Conservation (phyloP, 116 monocot species). For the Dioscorea cayenensis region DNA sequence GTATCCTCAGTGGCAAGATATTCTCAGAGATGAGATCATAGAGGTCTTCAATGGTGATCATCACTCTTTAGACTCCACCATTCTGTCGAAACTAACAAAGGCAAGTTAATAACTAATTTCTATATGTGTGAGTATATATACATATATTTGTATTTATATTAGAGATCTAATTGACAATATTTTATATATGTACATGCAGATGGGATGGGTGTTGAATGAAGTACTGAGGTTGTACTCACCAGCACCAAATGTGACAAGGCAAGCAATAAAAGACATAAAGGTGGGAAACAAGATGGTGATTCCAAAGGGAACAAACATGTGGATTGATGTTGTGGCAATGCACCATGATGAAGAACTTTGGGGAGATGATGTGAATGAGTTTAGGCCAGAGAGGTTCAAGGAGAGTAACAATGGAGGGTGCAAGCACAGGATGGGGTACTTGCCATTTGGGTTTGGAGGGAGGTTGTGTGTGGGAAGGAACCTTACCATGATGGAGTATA, state of each 20-base stretch:
- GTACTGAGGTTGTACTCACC: constrained; percentile 63
- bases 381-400: constrained; percentile 64
- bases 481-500: constrained; percentile 53
- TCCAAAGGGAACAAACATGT: constrained; percentile 79
- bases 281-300: constrained; percentile 30
- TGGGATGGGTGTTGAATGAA: constrained; percentile 78
- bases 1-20: constrained; percentile 66
- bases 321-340: constrained; percentile 74
- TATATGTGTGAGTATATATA: too few relatives aligned
- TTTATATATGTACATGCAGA: constrained; percentile 29
- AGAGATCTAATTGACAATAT: too few relatives aligned
- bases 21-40: constrained; percentile 44
- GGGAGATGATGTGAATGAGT: constrained; percentile 66
- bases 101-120: constrained; percentile 1
- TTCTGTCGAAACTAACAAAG: constrained; percentile 48
- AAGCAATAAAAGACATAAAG: constrained; percentile 47
- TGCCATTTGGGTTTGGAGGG: constrained; percentile 75
- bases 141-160: too few relatives aligned
- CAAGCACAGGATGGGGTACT: constrained; percentile 65
- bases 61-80: constrained; percentile 12
- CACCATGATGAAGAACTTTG: constrained; percentile 60
- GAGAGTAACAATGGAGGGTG: constrained; percentile 39
- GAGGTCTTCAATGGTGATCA: constrained; percentile 13
- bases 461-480: constrained; percentile 69
- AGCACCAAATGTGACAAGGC: constrained; percentile 64